Evolutionary conservation across 2,329 filamentous ascomycete genomes (phyloP).

Genomic region (Fragosphaeria purpurea): DNA sequence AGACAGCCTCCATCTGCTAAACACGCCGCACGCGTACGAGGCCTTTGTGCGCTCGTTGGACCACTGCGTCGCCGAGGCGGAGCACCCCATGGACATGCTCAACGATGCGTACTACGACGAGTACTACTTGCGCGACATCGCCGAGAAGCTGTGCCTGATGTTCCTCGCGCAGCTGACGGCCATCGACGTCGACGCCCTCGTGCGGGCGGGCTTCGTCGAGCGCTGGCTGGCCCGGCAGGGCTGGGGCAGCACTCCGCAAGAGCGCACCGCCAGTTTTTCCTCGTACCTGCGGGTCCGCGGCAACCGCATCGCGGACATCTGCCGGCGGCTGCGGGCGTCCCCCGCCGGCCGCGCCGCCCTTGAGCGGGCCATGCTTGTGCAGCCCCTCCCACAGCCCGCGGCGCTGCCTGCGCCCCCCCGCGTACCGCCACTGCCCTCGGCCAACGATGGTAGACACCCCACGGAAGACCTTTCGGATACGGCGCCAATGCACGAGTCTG

Average conservation of each 20-base stretch:
- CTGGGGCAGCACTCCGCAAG: conserved; percentile 48
- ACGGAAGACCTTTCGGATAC: too few species aligned
- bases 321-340: conserved; percentile 37
- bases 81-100: conserved; percentile 41
- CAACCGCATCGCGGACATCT: conserved; percentile 45
- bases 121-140: conserved; percentile 50
- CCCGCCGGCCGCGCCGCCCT: conserved; percentile 41
- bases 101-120: conserved; percentile 51
- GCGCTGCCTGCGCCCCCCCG: conserved; percentile 1
- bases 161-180: conserved; percentile 49
- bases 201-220: conserved; percentile 56
- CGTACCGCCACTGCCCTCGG: conserved; percentile 27
- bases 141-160: conserved; percentile 50
- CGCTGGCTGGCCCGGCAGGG: conserved; percentile 66
- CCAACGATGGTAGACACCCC: not conserved
- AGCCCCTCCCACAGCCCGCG: conserved; percentile 2
- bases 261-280: conserved; percentile 43
- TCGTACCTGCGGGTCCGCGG: conserved; percentile 38
- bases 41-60: conserved; percentile 53
- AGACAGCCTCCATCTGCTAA: conserved; percentile 36
- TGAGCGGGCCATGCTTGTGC: conserved; percentile 37
- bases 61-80: conserved; percentile 39
- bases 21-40: conserved; percentile 40
- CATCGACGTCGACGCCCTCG: conserved; percentile 45
- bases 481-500: too few species aligned